Evolutionary conservation across 1,284 basidiomycete species (phyloP), one percentile per base, ranked within the genome.

Genomic region (Cryptococcus maquisensis): DNA sequence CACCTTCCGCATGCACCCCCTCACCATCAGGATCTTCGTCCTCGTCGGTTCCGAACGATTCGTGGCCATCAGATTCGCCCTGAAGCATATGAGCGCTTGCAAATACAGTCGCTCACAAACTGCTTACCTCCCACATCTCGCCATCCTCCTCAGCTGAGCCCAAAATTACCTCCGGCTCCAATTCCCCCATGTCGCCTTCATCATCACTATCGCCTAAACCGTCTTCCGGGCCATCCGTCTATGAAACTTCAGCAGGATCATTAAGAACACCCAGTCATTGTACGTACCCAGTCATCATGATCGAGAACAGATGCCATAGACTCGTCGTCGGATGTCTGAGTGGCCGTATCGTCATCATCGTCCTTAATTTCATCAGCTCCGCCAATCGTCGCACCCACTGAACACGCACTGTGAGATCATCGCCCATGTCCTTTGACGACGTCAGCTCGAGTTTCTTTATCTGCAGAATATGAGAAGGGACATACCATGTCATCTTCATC

Each of bases 401-500:
- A 13, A 24, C 8, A 49, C 54, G 46, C 28, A 57, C 55, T 9
- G 56, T 56, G 26, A 58, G 24, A 42, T 59, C 55, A 48, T 52
- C 58, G 37, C 55, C 59, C 50, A 60, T 55, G 21, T 49, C 51
- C 57, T 56, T 23, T n/a, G 6, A 24, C 28, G 10, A 32, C 6
- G 28, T 32, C 28, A 32, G 28, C 20, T 21, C 16, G 20, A 20
- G 15, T 23, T 20, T 23, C 12, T 16, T 28, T 16, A 12, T 20
- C 10, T 32, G 43, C 23, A 28, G 7, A 44, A 23, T 7, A 13
- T 23, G 7, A 23, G 13, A n/a, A 4, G 15, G 18, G 13, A 57
- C 64, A 36, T 45, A 71, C 63, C 47, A 66, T 57, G 9, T 68
- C 69, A 16, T 92, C 90, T 26, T 88, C 86, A 55, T 90, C 88